phyloP scores from a whole-genome alignment of 345 rosid species.

The Lepidium didymum region DNA sequence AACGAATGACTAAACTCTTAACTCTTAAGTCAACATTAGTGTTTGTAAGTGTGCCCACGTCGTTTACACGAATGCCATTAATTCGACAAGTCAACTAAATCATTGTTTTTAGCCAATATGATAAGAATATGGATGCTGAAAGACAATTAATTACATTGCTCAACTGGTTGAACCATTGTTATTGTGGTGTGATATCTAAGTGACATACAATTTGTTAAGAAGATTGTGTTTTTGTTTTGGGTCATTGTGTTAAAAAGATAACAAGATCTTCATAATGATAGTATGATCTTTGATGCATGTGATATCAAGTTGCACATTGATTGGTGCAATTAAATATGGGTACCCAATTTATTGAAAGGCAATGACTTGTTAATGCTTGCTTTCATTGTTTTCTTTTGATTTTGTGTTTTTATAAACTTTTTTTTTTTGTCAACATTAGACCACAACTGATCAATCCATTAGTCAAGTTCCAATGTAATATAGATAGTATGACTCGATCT shows the following conservation, averaged over 20 bases:
- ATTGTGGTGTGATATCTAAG: neutral
- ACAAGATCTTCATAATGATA: constrained; percentile 16
- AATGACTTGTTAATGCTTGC: constrained; percentile 14
- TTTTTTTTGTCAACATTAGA: too few species aligned
- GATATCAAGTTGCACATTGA: constrained; percentile 28
- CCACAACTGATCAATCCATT: too few species aligned
- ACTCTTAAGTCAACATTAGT: constrained; percentile 2
- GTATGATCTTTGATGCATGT: constrained; percentile 27
- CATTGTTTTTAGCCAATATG: neutral
- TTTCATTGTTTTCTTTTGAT: neutral
- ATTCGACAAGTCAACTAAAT: constrained; percentile 19
- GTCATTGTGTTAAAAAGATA: constrained; percentile 12
- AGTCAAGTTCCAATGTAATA: too few species aligned
- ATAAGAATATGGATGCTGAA: neutral
- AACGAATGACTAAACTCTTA: too few species aligned
- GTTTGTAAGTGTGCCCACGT: constrained; percentile 22
- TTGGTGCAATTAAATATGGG: constrained; percentile 20
- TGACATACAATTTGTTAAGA: neutral
- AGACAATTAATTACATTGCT: neutral
- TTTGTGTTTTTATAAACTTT: too few species aligned
- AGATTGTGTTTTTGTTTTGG: neutral
- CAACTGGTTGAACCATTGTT: neutral
- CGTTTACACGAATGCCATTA: constrained; percentile 16
- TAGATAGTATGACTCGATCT: too few species aligned
- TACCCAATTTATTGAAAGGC: constrained; percentile 20